These are phyloP conservation scores for Fraxinus latifolia DNA, from an alignment of 305 asterid species.

Conservation along the genomic window DNA sequence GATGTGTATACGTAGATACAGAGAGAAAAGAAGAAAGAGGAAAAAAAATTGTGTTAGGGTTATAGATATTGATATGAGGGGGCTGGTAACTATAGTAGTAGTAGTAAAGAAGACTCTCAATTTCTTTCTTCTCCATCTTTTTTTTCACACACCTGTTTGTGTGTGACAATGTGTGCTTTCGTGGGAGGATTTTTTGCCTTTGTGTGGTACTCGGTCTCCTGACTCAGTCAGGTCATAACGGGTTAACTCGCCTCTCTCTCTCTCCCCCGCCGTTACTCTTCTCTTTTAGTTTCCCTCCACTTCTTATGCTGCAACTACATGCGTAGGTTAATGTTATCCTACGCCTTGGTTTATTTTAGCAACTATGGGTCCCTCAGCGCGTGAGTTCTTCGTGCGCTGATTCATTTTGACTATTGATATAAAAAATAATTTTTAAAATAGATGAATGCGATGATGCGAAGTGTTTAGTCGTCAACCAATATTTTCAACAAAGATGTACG, in stretches of 20 bases:
- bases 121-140: constrained; percentile 90
- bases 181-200: constrained; percentile 25
- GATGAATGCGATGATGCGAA: neutral
- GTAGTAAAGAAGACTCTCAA: constrained; percentile 54
- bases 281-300: constrained; percentile 26
- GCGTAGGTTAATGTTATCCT: constrained; percentile 37
- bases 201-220: constrained; percentile 30
- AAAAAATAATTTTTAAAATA: too few relatives aligned
- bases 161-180: constrained; percentile 28
- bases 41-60: constrained; percentile 37
- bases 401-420: neutral
- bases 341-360: constrained; percentile 32
- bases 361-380: neutral
- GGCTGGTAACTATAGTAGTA: constrained; percentile 15
- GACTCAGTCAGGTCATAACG: constrained; percentile 37
- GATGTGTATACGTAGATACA: constrained; percentile 26
- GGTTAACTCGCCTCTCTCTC: constrained; percentile 40
- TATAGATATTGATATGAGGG: constrained; percentile 25
- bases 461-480: neutral
- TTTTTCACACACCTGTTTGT: constrained; percentile 39
- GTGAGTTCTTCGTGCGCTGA: neutral
- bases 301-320: constrained; percentile 54
- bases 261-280: neutral
- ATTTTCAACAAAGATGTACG: neutral
- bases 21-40: constrained; percentile 22